Evolutionary conservation across 2,329 filamentous ascomycete species (phyloP), one percentile per base, ranked within the genome.

Genomic region (Colletotrichum cuscutae): DNA sequence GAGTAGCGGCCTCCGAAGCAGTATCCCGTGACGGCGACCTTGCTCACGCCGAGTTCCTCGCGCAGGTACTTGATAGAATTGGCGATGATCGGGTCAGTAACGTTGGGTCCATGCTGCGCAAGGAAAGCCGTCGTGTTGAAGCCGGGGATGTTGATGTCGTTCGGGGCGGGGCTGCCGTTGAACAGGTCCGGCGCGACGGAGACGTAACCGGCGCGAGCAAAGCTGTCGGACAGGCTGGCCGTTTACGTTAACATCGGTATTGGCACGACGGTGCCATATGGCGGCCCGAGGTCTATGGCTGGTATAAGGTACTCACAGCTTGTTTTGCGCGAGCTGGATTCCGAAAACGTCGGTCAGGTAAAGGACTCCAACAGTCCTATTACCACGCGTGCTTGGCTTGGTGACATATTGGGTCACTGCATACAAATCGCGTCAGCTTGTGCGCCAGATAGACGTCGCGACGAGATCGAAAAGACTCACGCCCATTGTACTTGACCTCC

Each of bases 151-250:
- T 79, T 80, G 73, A 81, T 76, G 65, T 80, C 81, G 32, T 77
- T 81, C 1, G 84, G 83, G 65, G 91, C 84, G 13, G 88, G 82
- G 68, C 89, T 86, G 75, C 89, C 90, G 74, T 86, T 81, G 85
- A 93, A 93, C 63, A 93, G 83, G 79, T 94, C 92, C 2, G 92
- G 92, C 70, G 92, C 86, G 61, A 92, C 82, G 74, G 88, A 86
- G 64, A 92, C 85, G 83, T 92, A 94, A 75, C 91, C 92, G 76
- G 90, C 90, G 71, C 88, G 86, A 65, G 92, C 92, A 80, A 90
- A 91, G 77, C 89, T 87, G 83, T 94, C 92, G 77, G 90, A 91
- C 73, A 93, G 77, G 0, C 79, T 81, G 53, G 13, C 1, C 8
- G 2, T 15, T 49, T 13, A 5, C 6, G 57, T 70, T 11, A 66